phyloP scores from a whole-genome alignment of 192 early-diverging fungal species.

The Backusella australiensis region DNA sequence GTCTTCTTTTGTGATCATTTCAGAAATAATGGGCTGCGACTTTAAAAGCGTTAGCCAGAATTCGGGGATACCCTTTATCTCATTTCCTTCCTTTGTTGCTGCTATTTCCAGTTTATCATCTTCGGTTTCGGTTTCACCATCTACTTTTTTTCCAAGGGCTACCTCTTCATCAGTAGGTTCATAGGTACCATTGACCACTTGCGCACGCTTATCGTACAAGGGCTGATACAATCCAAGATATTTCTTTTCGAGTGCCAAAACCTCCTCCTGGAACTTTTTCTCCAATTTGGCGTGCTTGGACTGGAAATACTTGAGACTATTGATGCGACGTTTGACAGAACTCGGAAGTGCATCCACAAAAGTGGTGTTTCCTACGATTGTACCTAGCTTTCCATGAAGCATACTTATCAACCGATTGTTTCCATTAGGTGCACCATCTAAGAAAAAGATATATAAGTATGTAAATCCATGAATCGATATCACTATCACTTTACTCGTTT shows the following conservation, averaged over 20 bases:
- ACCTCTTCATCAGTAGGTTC: slow-evolving; percentile 94
- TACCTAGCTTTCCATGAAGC: slow-evolving; percentile 74
- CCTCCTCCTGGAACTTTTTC: slow-evolving; percentile 89
- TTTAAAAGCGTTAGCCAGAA: slow-evolving; percentile 96
- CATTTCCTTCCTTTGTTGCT: slow-evolving; percentile 30
- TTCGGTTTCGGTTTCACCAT: slow-evolving; percentile 41
- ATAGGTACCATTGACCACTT: slow-evolving; percentile 70
- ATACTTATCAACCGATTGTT: slow-evolving; percentile 65
- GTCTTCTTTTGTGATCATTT: slow-evolving; percentile 90
- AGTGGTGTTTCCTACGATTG: slow-evolving; percentile 70
- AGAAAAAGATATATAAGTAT: neutral
- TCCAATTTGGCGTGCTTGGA: slow-evolving; percentile 87
- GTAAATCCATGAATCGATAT: neutral
- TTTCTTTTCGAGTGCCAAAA: slow-evolving; percentile 95
- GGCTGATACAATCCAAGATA: slow-evolving; percentile 85
- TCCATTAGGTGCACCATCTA: slow-evolving; percentile 37
- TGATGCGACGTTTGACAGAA: slow-evolving; percentile 81
- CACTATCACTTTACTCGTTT: neutral
- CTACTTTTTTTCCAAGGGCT: slow-evolving; percentile 54
- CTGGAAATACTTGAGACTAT: slow-evolving; percentile 86
- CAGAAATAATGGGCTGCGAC: slow-evolving; percentile 74
- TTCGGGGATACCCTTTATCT: slow-evolving; percentile 77
- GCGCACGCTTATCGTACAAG: slow-evolving; percentile 86
- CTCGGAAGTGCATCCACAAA: slow-evolving; percentile 52
- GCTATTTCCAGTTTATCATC: slow-evolving; percentile 43